Percentiles rank a stretch among this genome's conserved stretches.
Conservation (phyloP, 2,329 filamentous ascomycete genomes). For the Ceratocystis destructans region DNA sequence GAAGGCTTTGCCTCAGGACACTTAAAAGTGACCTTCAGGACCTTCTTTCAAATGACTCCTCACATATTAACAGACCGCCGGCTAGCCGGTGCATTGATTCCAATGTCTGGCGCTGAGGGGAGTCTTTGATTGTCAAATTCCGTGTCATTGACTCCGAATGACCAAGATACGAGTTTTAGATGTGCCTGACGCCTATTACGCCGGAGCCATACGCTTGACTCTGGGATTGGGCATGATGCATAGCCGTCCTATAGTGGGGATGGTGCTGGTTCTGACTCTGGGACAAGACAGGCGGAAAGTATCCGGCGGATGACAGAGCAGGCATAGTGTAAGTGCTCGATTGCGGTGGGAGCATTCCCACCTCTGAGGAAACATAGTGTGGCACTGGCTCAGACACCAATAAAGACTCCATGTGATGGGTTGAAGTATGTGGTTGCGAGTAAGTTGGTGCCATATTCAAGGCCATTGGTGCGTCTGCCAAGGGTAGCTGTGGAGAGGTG, state of each 20-base stretch:
- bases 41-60: neutral
- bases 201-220: constrained; percentile 3
- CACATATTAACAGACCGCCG: constrained; percentile 23
- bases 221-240: constrained; percentile 4
- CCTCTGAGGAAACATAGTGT: neutral
- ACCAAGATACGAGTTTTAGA: constrained; percentile 22
- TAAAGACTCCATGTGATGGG: constrained; percentile 20
- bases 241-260: neutral
- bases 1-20: neutral
- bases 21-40: neutral
- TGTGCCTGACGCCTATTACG: constrained; percentile 1
- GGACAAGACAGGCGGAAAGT: neutral
- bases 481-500: neutral
- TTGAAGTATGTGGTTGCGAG: constrained; percentile 23
- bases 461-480: neutral
- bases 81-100: constrained; percentile 46
- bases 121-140: constrained; percentile 22
- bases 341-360: constrained; percentile 4
- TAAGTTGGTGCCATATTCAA: constrained; percentile 18
- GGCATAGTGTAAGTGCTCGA: constrained; percentile 10
- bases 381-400: constrained; percentile 8
- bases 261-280: neutral
- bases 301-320: neutral
- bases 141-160: constrained; percentile 25
- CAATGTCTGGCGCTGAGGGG: constrained; percentile 46